phyloP scores from a whole-genome alignment of 106 monocot genomes.

The Amphibolis antarctica region DNA sequence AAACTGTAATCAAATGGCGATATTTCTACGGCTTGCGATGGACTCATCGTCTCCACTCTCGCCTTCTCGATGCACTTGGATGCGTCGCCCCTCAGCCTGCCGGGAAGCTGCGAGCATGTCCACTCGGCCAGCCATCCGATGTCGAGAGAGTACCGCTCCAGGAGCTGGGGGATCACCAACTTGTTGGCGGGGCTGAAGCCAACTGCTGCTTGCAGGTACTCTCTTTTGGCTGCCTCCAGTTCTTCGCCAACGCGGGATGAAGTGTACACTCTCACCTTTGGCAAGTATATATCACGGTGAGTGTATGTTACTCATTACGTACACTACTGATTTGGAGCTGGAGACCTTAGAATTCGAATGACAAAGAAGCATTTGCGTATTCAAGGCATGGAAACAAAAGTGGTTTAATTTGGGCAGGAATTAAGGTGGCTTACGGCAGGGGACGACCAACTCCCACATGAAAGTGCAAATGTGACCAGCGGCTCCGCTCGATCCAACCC shows the following conservation, averaged over 20 bases:
- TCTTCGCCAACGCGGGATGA: slow-evolving; percentile 62
- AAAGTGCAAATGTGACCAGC: slow-evolving; percentile 73
- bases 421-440: slow-evolving; percentile 87
- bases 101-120: too few relatives aligned
- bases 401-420: slow-evolving; percentile 7
- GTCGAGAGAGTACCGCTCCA: slow-evolving; percentile 60
- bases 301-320: not conserved
- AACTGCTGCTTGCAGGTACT: slow-evolving; percentile 76
- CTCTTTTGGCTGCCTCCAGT: slow-evolving; percentile 65
- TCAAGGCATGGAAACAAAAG: not conserved
- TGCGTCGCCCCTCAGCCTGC: too few relatives aligned
- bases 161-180: slow-evolving; percentile 66
- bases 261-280: slow-evolving; percentile 82
- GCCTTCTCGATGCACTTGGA: too few relatives aligned
- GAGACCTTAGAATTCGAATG: not conserved
- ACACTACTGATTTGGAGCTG: not conserved
- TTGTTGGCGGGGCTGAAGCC: slow-evolving; percentile 39
- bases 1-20: too few relatives aligned
- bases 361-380: not conserved
- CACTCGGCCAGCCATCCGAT: too few relatives aligned
- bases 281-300: not conserved
- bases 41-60: too few relatives aligned
- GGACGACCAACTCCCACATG: slow-evolving; percentile 88
- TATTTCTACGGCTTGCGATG: too few relatives aligned
- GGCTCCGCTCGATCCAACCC: slow-evolving; percentile 83